A percentile compares a stretch with the other conserved stretches of the same genome.
phyloP scores from a whole-genome alignment of 2,329 filamentous ascomycete species.

The Cylindrodendrum hubeiense region DNA sequence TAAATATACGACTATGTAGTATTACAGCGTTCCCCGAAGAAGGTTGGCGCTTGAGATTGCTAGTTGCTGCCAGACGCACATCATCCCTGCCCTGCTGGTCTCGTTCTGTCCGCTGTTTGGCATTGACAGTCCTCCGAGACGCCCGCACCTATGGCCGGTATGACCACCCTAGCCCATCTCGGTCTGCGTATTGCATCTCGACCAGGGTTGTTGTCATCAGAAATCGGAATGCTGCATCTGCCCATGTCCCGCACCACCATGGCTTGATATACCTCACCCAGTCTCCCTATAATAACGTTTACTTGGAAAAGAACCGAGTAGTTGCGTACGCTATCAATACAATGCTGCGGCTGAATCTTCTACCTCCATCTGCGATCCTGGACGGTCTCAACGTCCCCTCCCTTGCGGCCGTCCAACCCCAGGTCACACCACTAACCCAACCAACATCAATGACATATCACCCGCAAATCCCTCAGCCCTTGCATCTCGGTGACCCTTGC shows the following conservation, averaged over 20 bases:
- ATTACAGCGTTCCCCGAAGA: not conserved
- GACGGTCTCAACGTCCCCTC: not conserved
- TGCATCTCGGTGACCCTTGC: slow-evolving; percentile 25
- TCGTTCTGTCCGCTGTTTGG: slow-evolving; percentile 16
- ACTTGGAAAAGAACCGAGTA: not conserved
- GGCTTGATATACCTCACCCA: slow-evolving; percentile 10
- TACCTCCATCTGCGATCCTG: not conserved
- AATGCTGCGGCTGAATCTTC: not conserved
- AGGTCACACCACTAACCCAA: slow-evolving; percentile 30
- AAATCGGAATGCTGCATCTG: slow-evolving; percentile 3
- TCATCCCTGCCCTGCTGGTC: slow-evolving; percentile 16
- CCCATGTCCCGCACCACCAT: slow-evolving; percentile 6
- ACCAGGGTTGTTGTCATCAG: not conserved
- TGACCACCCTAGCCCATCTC: slow-evolving; percentile 4
- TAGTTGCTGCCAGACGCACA: slow-evolving; percentile 9
- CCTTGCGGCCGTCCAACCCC: slow-evolving; percentile 4
- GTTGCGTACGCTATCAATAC: slow-evolving; percentile 6
- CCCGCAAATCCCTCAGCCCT: slow-evolving; percentile 36
- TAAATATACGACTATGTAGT: not conserved
- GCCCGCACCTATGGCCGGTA: slow-evolving; percentile 1
- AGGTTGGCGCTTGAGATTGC: not conserved
- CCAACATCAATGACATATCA: slow-evolving; percentile 19
- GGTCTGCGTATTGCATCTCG: not conserved
- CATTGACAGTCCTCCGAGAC: slow-evolving; percentile 19
- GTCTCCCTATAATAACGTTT: not conserved